Conservation (phyloP, 2,329 filamentous ascomycete genomes). For the Periglandula ipomoeae region DNA sequence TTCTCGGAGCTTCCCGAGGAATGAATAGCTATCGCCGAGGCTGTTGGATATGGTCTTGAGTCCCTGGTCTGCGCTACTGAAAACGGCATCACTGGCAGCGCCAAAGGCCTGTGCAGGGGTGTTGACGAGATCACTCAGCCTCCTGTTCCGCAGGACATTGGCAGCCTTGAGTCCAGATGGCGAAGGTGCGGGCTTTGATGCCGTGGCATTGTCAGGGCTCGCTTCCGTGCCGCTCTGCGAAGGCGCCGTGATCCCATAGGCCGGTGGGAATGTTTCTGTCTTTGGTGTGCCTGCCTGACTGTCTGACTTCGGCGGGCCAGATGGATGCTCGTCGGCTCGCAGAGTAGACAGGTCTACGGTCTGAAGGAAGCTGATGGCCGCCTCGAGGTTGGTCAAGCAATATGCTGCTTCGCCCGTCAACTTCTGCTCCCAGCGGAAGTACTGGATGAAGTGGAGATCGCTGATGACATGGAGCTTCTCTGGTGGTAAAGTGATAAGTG, state of each 20-base stretch:
- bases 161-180: conserved; percentile 34
- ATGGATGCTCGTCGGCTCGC: conserved; percentile 66
- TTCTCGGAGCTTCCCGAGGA: conserved; percentile 82
- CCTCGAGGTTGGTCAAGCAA: conserved; percentile 91
- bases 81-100: conserved; percentile 73
- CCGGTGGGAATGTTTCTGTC: conserved; percentile 48
- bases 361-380: conserved; percentile 86
- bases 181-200: conserved; percentile 28
- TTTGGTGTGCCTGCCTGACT: conserved; percentile 38
- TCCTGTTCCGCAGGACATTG: conserved; percentile 55
- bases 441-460: conserved; percentile 89
- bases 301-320: conserved; percentile 53
- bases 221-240: conserved; percentile 23
- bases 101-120: conserved; percentile 74
- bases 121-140: conserved; percentile 79
- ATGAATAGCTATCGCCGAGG: conserved; percentile 86
- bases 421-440: conserved; percentile 77
- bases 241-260: conserved; percentile 35
- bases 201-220: conserved; percentile 21
- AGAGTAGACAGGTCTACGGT: conserved; percentile 90
- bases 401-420: conserved; percentile 93
- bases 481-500: conserved; percentile 81
- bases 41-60: conserved; percentile 88
- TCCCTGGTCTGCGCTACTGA: conserved; percentile 83
- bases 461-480: conserved; percentile 84